These are phyloP conservation scores for Didymella sp. DNA, from an alignment of 2,329 filamentous ascomycete species.

Conservation along the genomic window DNA sequence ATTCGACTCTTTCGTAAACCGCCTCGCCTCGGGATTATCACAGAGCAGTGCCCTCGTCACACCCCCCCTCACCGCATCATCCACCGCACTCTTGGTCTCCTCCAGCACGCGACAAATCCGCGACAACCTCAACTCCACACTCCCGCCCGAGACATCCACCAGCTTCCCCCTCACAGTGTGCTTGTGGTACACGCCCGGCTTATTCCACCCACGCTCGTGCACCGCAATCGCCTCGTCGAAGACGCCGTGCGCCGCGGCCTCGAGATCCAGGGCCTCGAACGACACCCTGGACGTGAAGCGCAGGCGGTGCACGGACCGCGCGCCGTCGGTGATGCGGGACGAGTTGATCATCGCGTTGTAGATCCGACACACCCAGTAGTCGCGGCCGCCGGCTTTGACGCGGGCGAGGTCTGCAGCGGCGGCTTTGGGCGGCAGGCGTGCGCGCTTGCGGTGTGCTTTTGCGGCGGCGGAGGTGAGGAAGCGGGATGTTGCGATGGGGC, in stretches of 20 bases:
- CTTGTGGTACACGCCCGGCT: constrained; percentile 33
- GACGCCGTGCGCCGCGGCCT: constrained; percentile 40
- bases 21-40: constrained; percentile 35
- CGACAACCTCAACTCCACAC: constrained; percentile 30
- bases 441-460: constrained; percentile 24
- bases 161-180: constrained; percentile 34
- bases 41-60: constrained; percentile 31
- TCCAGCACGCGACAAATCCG: constrained; percentile 30
- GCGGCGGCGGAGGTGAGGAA: constrained; percentile 35
- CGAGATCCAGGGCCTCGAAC: constrained; percentile 31
- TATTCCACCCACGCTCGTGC: constrained; percentile 36
- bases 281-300: constrained; percentile 23
- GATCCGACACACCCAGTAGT: constrained; percentile 42
- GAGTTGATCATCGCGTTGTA: constrained; percentile 42
- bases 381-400: constrained; percentile 34
- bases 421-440: constrained; percentile 21
- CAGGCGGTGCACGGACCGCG: constrained; percentile 21
- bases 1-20: constrained; percentile 33
- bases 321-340: constrained; percentile 26
- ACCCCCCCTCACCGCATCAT: constrained; percentile 39
- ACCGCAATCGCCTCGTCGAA: constrained; percentile 37
- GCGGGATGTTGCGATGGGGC: constrained; percentile 15
- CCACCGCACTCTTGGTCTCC: constrained; percentile 34
- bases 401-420: constrained; percentile 27
- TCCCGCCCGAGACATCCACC: constrained; percentile 24